Evolutionary conservation across 345 rosid species (phyloP), one percentile per base, ranked within the genome.

Genomic region (Heritiera fomes): DNA sequence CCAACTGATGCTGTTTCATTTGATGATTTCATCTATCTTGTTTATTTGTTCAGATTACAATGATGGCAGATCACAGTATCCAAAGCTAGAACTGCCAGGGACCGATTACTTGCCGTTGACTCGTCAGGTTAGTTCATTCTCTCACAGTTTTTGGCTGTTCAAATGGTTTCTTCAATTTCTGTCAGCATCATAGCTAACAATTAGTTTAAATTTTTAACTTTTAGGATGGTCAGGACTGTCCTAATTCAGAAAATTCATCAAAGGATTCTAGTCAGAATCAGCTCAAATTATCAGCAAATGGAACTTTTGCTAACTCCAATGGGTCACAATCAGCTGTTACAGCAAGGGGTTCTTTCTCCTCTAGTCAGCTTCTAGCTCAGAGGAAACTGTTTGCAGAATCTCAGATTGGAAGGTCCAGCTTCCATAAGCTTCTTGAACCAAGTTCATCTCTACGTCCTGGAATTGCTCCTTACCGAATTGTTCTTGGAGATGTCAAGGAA

Each of bases 361-460:
- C 91, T 45, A 61, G 79, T 80, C 93, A 90, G 53, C 89, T 93
- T 58, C 80, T 87, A 76, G 88, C 87, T 20, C 99, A 94, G 77
- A 87, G 92, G 84, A 94, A 94, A 87, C 78, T 90, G 17, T 92
- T 88, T 79, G 89, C 93, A 7, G 98, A 96, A 75, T 87, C 98
- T 71, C 87, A 89, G 70, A 82, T 91, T 58, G 99, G 97, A 81
- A 88, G 92, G 84, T 88, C 93, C 74, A 94, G 97, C 86, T 94
- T 96, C 85, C 99, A 90, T 76, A 96, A 92, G 85, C 97, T 96
- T 85, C 87, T 96, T 73, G 99, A 96, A 84, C 99, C 99, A 82
- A 91, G 94, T 70, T 90, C 82, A 65, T 90, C 97, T 81, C 84
- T 87, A 83, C 93, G 75, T 71, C 91, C 99, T 56, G 93, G 94